Percentiles rank a stretch among this genome's conserved stretches.
phyloP scores from a whole-genome alignment of 2,329 filamentous ascomycete species.

The Ceratocystis papillata region DNA sequence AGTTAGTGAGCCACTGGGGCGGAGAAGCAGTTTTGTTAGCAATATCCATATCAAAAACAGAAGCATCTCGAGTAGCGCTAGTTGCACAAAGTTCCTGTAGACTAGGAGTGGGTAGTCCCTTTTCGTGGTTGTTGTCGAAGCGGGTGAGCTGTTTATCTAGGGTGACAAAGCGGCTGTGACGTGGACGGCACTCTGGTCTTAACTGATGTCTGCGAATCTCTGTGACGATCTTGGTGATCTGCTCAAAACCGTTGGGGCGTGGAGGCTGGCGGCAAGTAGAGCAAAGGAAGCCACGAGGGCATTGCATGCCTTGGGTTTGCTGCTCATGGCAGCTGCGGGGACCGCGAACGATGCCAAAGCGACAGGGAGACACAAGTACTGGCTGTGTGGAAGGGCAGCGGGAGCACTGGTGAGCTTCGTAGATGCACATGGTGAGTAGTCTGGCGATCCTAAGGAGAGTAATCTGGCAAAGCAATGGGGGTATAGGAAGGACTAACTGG shows the following conservation, averaged over 20 bases:
- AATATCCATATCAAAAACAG: neutral
- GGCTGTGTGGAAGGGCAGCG: neutral
- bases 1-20: neutral
- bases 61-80: neutral
- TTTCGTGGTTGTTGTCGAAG: neutral
- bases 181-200: neutral
- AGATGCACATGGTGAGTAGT: constrained; percentile 11
- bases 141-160: neutral
- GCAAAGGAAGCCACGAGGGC: constrained; percentile 7
- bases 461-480: neutral
- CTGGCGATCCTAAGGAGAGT: neutral
- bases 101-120: neutral
- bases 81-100: neutral
- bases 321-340: neutral
- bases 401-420: constrained; percentile 11
- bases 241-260: constrained; percentile 9
- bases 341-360: constrained; percentile 5
- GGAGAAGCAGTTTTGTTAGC: neutral
- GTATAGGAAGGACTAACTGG: constrained; percentile 4
- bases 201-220: neutral
- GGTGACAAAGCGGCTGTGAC: neutral
- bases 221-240: neutral
- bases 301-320: constrained; percentile 5
- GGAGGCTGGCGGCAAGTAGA: neutral
- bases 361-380: constrained; percentile 2